A percentile compares a stretch with the other conserved stretches of the same genome.
Evolutionary conservation across 2,329 filamentous ascomycete species (phyloP).

Genomic region (Colletotrichum nymphaeae): DNA sequence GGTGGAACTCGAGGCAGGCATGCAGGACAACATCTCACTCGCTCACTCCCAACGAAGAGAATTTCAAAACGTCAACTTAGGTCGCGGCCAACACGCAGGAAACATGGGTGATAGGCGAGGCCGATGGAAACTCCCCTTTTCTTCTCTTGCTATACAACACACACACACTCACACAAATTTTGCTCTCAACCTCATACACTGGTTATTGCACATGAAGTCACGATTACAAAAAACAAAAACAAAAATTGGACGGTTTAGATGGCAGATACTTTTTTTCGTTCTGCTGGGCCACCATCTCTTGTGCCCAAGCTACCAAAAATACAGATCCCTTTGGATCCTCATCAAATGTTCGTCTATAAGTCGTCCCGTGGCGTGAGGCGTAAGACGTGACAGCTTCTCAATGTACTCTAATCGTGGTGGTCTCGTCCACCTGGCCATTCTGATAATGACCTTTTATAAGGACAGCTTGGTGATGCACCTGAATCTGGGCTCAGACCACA

Average conservation of each 20-base stretch:
- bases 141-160: background rate
- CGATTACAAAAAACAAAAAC: background rate
- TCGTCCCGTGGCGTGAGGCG: background rate
- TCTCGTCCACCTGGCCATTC: background rate
- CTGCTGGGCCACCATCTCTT: background rate
- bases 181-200: background rate
- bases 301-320: background rate
- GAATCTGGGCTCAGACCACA: background rate
- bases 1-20: background rate
- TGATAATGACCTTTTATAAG: background rate
- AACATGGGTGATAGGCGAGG: background rate
- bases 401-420: background rate
- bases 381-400: background rate
- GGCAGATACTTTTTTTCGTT: slow-evolving; percentile 5
- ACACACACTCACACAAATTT: background rate
- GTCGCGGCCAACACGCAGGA: background rate
- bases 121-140: background rate
- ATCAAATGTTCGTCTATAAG: background rate
- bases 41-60: background rate
- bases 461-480: background rate
- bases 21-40: background rate
- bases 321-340: slow-evolving; percentile 8
- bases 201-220: slow-evolving; percentile 29
- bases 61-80: background rate
- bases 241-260: slow-evolving; percentile 21